phyloP scores from a whole-genome alignment of 208 protist genomes.

The Trypanosomatidae sp. region DNA sequence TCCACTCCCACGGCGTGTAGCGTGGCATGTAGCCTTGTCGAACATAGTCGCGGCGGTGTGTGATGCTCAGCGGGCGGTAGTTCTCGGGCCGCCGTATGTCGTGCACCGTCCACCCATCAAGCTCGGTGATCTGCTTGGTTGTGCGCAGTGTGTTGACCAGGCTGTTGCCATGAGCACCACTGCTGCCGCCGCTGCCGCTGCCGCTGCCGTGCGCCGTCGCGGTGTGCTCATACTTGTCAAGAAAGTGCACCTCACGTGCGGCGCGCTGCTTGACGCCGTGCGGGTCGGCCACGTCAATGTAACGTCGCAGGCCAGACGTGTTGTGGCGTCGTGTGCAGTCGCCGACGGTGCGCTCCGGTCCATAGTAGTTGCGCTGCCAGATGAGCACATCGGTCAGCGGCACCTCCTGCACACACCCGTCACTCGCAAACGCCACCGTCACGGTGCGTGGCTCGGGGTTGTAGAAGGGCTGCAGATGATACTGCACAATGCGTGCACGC shows the following conservation, averaged over 20 bases:
- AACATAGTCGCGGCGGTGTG: slow-evolving; percentile 76
- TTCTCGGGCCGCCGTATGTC: slow-evolving; percentile 73
- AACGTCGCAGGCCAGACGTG: slow-evolving; percentile 36
- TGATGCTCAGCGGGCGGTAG: slow-evolving; percentile 74
- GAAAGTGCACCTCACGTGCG: slow-evolving; percentile 45
- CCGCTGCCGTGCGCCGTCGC: slow-evolving; percentile 11
- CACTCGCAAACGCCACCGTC: slow-evolving; percentile 43
- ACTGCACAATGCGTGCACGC: slow-evolving; percentile 50
- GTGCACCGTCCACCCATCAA: slow-evolving; percentile 66
- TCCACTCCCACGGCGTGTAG: slow-evolving; percentile 88
- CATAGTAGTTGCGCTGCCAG: slow-evolving; percentile 75
- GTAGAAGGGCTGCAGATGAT: slow-evolving; percentile 67
- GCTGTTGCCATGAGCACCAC: slow-evolving; percentile 1
- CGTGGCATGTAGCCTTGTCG: slow-evolving; percentile 72
- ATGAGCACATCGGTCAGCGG: slow-evolving; percentile 62
- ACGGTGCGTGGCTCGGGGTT: slow-evolving; percentile 76
- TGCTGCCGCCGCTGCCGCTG: neutral
- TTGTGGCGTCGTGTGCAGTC: slow-evolving; percentile 65
- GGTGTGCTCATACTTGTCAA: slow-evolving; percentile 72
- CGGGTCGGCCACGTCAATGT: slow-evolving; percentile 78
- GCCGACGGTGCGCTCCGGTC: slow-evolving; percentile 71
- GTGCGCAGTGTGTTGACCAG: slow-evolving; percentile 30
- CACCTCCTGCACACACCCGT: slow-evolving; percentile 43
- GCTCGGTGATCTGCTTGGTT: slow-evolving; percentile 78
- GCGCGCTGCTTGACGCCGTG: slow-evolving; percentile 23